Percentiles rank a stretch among this genome's conserved stretches.
Evolutionary conservation across 139 green algal species (phyloP).

Genomic region (Nannochloris sp.): DNA sequence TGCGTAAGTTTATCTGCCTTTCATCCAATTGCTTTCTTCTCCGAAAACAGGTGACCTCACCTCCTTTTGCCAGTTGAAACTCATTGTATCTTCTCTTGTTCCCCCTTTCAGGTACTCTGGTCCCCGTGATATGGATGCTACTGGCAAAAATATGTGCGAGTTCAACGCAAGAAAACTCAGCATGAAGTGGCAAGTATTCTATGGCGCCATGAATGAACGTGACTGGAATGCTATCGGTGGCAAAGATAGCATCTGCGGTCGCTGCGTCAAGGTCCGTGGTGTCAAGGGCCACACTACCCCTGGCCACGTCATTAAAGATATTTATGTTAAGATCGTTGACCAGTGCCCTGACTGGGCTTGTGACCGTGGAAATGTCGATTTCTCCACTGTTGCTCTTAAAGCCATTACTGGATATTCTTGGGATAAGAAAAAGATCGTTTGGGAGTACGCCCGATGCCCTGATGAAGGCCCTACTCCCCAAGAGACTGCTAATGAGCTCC

Average conservation of each 20-base stretch:
- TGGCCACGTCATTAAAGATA: background rate
- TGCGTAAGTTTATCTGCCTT: no score
- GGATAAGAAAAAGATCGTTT: background rate
- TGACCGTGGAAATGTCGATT: background rate
- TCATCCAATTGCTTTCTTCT: no score
- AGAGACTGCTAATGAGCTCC: no score
- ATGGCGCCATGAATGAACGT: background rate
- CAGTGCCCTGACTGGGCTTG: background rate
- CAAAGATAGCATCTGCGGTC: background rate
- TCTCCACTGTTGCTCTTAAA: background rate
- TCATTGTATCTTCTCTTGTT: no score
- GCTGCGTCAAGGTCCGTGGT: background rate
- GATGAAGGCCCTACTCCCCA: no score
- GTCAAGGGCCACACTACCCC: background rate
- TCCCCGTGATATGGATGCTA: background rate
- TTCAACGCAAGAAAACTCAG: background rate
- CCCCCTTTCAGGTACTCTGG: no score
- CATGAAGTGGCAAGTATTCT: background rate
- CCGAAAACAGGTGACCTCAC: no score
- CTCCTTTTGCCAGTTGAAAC: no score
- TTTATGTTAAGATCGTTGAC: conserved; percentile 1
- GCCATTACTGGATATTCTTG: background rate
- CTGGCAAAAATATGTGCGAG: background rate
- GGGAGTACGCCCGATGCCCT: background rate
- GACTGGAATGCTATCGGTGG: background rate